Evolutionary conservation across 2,329 filamentous ascomycete genomes (phyloP), one percentile per base, ranked within the genome.

Genomic region (Chalaropsis ovoidea): DNA sequence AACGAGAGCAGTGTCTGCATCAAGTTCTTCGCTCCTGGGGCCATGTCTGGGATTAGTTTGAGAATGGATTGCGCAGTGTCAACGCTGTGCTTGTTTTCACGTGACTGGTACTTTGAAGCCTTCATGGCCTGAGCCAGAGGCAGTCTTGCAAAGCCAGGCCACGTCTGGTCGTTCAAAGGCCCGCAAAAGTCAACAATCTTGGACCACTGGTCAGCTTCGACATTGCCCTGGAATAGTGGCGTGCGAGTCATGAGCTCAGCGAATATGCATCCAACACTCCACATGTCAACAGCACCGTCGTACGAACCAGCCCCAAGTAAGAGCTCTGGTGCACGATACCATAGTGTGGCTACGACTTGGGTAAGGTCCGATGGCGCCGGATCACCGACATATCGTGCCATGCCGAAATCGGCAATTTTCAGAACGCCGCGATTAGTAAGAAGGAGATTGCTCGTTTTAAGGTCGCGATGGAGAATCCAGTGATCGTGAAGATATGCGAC

Each of bases 371-470:
- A 80, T 1, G 84, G 82, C 0, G 86, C 80, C 3, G 93, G 91
- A 70, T 90, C 85, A 62, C 88, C 88, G 65, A 89, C 88, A 76
- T 94, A 94, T 35, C 94, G 84, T 2, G 94, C 93, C 90, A 99
- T 96, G 74, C 94, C 94, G 73, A 99, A 99, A 76, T 99, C 94
- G 68, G 94, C 94, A 69, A 99, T 87, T 76, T 96, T 96, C 75
- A 99, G 86, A 74, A 89, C 86, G 58, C 94, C 94, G 58, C 91
- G 89, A 78, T 97, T 97, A 78, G 90, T 95, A 77, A 99, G 87
- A 60, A 99, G 85, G 60, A 99, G 85, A 72, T 96, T 96, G 61
- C 89, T 93, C 2, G 91, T 95, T 76, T 96, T 96, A 71, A 96
- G 84, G 76, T 96, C 92, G 66, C 92, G 90, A 77, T 94, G 91